A percentile compares a stretch with the other conserved stretches of the same genome.
Conservation (phyloP, 345 rosid species). For the Cardiospermum halicacabum region DNA sequence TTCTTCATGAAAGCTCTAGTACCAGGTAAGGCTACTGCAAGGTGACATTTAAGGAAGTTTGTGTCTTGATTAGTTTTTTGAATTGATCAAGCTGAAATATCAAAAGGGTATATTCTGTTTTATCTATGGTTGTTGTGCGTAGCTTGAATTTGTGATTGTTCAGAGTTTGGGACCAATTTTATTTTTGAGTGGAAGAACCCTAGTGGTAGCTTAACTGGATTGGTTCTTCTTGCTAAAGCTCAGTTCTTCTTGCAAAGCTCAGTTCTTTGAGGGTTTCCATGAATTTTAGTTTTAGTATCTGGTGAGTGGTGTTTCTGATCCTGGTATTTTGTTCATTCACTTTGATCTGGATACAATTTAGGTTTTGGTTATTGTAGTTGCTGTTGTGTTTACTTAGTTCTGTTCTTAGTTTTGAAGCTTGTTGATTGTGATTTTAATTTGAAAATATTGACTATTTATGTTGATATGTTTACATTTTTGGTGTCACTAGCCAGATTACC, state of each 20-base stretch:
- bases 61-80: background rate
- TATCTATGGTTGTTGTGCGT: background rate
- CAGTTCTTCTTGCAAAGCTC: background rate
- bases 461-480: background rate
- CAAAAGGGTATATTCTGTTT: slow-evolving; percentile 10
- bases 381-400: background rate
- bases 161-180: background rate
- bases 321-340: background rate
- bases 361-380: background rate
- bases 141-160: slow-evolving; percentile 5
- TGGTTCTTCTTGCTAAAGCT: background rate
- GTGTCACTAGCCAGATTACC: background rate
- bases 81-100: slow-evolving; percentile 14
- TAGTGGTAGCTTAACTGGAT: slow-evolving; percentile 14
- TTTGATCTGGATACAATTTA: background rate
- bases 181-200: slow-evolving; percentile 1
- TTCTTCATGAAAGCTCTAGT: background rate
- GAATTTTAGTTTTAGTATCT: slow-evolving; percentile 8
- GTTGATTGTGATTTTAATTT: background rate
- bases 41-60: slow-evolving; percentile 1
- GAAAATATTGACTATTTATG: background rate
- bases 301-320: slow-evolving; percentile 17
- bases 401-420: background rate
- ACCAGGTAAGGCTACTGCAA: background rate
- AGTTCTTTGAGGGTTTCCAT: background rate